Evolutionary conservation across 441 rosid species (phyloP).

Genomic region (Gossypium trilobum): DNA sequence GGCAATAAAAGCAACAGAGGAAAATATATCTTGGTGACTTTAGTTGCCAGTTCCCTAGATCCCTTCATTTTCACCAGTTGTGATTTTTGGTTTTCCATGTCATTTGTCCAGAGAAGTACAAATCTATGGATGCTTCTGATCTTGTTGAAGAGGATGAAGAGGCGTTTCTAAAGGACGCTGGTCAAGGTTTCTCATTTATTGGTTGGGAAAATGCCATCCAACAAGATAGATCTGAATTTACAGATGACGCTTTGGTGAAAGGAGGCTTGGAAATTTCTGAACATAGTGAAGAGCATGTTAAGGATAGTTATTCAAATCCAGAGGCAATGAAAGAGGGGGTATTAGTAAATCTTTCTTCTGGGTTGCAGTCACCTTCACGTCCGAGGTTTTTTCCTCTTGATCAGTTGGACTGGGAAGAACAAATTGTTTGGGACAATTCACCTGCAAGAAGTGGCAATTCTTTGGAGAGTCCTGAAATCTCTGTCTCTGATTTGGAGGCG

Average conservation of each 20-base stretch:
- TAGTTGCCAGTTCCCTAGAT: not conserved
- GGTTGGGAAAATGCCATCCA: slow-evolving; percentile 29
- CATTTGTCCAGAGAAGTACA: slow-evolving; percentile 52
- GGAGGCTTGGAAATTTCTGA: slow-evolving; percentile 29
- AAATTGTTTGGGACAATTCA: slow-evolving; percentile 71
- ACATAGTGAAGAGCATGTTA: slow-evolving; percentile 28
- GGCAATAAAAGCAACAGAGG: not conserved
- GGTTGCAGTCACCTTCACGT: slow-evolving; percentile 42
- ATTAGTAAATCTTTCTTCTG: slow-evolving; percentile 29
- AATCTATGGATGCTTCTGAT: slow-evolving; percentile 45
- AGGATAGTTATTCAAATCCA: slow-evolving; percentile 46
- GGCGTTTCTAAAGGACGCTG: slow-evolving; percentile 49
- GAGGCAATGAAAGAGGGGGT: slow-evolving; percentile 58
- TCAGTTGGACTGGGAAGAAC: slow-evolving; percentile 91
- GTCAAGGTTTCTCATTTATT: slow-evolving; percentile 31
- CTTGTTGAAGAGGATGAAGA: slow-evolving; percentile 91
- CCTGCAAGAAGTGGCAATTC: slow-evolving; percentile 41
- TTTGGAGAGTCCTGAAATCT: slow-evolving; percentile 32
- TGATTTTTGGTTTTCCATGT: slow-evolving; percentile 16
- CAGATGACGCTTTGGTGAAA: slow-evolving; percentile 27
- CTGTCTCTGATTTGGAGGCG: slow-evolving; percentile 31
- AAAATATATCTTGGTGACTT: not conserved
- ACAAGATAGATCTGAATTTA: slow-evolving; percentile 32
- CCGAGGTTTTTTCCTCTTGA: slow-evolving; percentile 60
- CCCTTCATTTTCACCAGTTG: slow-evolving; percentile 11